Base-by-base conservation (phyloP, 208 protist species). In the Trichomonas gallinae region DNA sequence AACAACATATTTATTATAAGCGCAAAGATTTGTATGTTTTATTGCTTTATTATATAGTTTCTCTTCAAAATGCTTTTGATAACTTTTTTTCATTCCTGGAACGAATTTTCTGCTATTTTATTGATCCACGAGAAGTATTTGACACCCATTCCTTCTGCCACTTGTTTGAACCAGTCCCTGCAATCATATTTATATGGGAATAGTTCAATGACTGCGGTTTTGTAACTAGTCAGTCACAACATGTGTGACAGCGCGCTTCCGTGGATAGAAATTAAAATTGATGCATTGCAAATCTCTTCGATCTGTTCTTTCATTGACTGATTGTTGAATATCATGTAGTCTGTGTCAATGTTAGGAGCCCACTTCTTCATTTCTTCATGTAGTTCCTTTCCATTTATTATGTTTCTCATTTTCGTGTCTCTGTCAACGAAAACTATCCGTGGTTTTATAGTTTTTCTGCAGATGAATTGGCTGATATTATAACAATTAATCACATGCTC, bases 121-220 rank as follows among this genome's bases (percentile, higher is more conserved):
- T 89, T 89, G 13, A 45, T 89, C 83, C 83, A 89, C 21, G 15
- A 26, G 40, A 46, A 93, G 46, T 93, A 93, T 58, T 93, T 93
- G 34, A 93, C 38, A 8, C 44, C 87, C 13, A 44, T 44, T 48
- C 44, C 87, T 48, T 93, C 31, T 15, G 87, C 87, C 34, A 51
- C 34, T 93, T 58, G 44, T 51, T 93, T 51, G 38, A 58, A 93
- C 87, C 87, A 93, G 45, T 93, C 87, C 46, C 87, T 93, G 31
- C 87, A 93, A 58, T 34, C 31, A 93, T 93, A 93, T 17, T 51
- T 51, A 93, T 38, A 93, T 38, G 87, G 87, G 15, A 44, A 44
- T 40, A 93, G 13, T 38, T 93, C 87, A 51, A 93, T 51, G 0
- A 93, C 21, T 26, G 40, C 40, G 34, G 87, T 51, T 51, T 21